Evolutionary conservation across 805 yeast species (phyloP).

Genomic region (Candida rishiriensis): DNA sequence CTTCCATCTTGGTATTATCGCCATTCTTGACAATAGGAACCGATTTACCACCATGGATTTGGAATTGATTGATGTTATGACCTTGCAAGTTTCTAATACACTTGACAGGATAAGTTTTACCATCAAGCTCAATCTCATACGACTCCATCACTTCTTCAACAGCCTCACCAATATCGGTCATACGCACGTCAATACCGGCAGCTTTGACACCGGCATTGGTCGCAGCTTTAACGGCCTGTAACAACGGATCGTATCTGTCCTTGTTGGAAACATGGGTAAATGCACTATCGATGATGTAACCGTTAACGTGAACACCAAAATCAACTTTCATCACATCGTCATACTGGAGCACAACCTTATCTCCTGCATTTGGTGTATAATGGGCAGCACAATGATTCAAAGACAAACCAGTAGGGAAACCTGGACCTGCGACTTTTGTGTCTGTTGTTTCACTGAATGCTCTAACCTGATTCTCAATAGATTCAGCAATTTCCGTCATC

Average conservation of each 20-base stretch:
- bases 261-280: slow-evolving; percentile 81
- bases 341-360: slow-evolving; percentile 69
- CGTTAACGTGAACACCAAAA: slow-evolving; percentile 94
- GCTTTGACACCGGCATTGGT: slow-evolving; percentile 90
- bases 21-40: slow-evolving; percentile 95
- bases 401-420: slow-evolving; percentile 97
- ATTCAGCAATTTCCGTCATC: slow-evolving; percentile 84
- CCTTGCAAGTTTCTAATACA: slow-evolving; percentile 92
- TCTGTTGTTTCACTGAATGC: slow-evolving; percentile 57
- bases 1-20: slow-evolving; percentile 97
- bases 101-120: slow-evolving; percentile 78
- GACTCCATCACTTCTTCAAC: slow-evolving; percentile 97
- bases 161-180: slow-evolving; percentile 93
- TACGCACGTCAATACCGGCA: slow-evolving; percentile 93
- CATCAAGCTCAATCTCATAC: slow-evolving; percentile 87
- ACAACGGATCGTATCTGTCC: slow-evolving; percentile 70
- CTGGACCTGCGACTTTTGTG: slow-evolving; percentile 77
- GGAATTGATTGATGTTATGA: slow-evolving; percentile 80
- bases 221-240: slow-evolving; percentile 86
- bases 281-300: slow-evolving; percentile 91
- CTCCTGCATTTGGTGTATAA: slow-evolving; percentile 95
- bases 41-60: slow-evolving; percentile 91
- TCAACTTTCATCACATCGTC: slow-evolving; percentile 97
- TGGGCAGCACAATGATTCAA: slow-evolving; percentile 95
- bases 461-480: slow-evolving; percentile 81